Evolutionary conservation across 345 rosid species (phyloP).

Genomic region (Syzygium jambos): DNA sequence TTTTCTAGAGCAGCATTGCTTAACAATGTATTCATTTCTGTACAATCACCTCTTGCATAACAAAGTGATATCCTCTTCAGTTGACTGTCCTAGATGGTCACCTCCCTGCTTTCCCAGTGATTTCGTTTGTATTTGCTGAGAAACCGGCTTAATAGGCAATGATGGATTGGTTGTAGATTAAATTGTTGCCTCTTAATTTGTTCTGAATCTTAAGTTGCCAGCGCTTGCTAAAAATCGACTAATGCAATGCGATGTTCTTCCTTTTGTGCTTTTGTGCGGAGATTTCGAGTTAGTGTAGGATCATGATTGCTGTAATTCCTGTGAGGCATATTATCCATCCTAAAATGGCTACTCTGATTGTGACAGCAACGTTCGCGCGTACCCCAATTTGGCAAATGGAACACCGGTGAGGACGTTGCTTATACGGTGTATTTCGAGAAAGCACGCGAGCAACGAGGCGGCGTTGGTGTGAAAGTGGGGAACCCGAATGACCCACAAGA

Average conservation of each 20-base stretch:
- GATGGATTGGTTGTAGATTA: neutral
- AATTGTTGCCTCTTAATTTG: neutral
- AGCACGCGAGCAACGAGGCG: constrained; percentile 56
- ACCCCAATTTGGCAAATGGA: constrained; percentile 93
- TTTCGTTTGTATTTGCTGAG: neutral
- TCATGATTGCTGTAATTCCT: neutral
- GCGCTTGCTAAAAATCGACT: neutral
- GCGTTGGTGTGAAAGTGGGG: constrained; percentile 20
- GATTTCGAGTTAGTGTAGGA: neutral
- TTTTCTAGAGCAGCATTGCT: neutral
- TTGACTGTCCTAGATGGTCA: neutral
- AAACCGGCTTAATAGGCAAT: neutral
- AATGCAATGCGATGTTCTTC: neutral
- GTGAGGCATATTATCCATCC: neutral
- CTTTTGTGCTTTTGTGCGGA: neutral
- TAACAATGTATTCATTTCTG: neutral
- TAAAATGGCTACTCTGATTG: neutral
- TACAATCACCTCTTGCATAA: neutral
- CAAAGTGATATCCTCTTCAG: neutral
- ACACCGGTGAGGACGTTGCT: constrained; percentile 54
- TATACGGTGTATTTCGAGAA: constrained; percentile 83
- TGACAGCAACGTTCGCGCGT: constrained; percentile 63
- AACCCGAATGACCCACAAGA: constrained; percentile 80
- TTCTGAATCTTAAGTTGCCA: neutral
- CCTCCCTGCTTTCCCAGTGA: neutral